These are phyloP conservation scores for Pseudogymnoascus sp. DNA, from an alignment of 2,329 filamentous ascomycete genomes.

Conservation along the genomic window DNA sequence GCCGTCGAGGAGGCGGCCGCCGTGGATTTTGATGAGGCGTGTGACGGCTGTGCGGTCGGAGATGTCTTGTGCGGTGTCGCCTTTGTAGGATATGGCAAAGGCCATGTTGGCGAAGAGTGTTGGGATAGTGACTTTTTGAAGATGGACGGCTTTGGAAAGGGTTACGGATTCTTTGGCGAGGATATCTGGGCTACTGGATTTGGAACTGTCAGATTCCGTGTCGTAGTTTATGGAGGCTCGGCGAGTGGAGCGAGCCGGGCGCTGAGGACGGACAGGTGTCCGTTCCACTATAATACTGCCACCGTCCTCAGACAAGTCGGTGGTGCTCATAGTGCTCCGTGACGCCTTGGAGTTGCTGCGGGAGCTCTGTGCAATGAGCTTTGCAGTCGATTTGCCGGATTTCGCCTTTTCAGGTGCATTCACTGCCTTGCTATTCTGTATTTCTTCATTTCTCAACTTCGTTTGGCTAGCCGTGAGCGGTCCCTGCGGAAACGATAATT, in stretches of 20 bases:
- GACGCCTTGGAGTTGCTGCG: background rate
- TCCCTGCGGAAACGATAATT: background rate
- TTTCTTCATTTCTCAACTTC: background rate
- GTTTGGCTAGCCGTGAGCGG: background rate
- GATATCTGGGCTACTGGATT: background rate
- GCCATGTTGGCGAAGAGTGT: constrained; percentile 66
- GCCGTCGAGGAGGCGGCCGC: constrained; percentile 66
- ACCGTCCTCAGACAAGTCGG: background rate
- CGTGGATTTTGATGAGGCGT: constrained; percentile 59
- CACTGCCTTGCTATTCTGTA: background rate
- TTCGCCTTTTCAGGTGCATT: too few species aligned
- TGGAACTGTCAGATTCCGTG: background rate
- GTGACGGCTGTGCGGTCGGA: constrained; percentile 38
- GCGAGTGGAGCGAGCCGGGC: background rate
- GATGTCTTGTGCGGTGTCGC: constrained; percentile 44
- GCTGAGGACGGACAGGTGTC: background rate
- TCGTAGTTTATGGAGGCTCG: background rate
- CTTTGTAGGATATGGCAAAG: constrained; percentile 73
- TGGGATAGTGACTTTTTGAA: background rate
- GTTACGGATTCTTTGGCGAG: background rate
- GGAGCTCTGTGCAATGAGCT: background rate
- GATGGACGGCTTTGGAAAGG: background rate
- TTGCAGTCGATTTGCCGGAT: background rate
- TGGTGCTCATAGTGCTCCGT: background rate
- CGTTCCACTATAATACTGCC: background rate